A percentile compares a stretch with the other conserved stretches of the same genome.
Conservation (phyloP, 345 rosid genomes). For the Abelmoschus esculentus region DNA sequence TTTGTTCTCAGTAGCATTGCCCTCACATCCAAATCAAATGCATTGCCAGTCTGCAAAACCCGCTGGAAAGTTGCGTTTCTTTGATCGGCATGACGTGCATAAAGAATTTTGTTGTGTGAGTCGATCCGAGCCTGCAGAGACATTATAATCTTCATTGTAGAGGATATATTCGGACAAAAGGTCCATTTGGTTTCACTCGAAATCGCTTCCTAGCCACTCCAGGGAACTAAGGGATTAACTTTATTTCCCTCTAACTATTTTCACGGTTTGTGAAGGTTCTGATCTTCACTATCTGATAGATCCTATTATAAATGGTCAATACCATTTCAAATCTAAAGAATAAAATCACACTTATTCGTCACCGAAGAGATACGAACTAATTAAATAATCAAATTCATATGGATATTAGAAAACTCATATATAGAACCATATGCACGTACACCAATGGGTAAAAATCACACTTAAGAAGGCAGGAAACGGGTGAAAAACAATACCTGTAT, state of each 20-base stretch:
- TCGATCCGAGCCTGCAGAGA: slow-evolving; percentile 85
- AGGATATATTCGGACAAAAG: background rate
- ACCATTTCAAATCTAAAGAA: background rate
- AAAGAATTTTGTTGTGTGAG: slow-evolving; percentile 92
- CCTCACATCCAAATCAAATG: slow-evolving; percentile 81
- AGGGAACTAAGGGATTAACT: background rate
- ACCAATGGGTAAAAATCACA: background rate
- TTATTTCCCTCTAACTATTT: background rate
- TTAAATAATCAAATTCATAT: background rate
- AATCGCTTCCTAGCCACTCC: background rate
- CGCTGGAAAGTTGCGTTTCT: slow-evolving; percentile 91
- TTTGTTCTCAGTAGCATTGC: slow-evolving; percentile 84
- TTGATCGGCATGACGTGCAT: slow-evolving; percentile 96
- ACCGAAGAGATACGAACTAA: background rate
- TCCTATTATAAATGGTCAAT: background rate
- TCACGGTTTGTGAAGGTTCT: background rate
- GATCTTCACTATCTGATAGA: background rate
- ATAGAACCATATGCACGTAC: background rate
- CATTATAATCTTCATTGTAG: background rate
- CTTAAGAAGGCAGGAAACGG: background rate
- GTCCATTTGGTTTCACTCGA: background rate
- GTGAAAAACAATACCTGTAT: slow-evolving; percentile 53
- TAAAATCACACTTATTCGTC: background rate
- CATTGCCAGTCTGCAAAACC: slow-evolving; percentile 85
- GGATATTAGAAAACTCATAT: background rate